phyloP scores from a whole-genome alignment of 371 early-diverging fungal genomes.

The Blastocladiella emersonii region DNA sequence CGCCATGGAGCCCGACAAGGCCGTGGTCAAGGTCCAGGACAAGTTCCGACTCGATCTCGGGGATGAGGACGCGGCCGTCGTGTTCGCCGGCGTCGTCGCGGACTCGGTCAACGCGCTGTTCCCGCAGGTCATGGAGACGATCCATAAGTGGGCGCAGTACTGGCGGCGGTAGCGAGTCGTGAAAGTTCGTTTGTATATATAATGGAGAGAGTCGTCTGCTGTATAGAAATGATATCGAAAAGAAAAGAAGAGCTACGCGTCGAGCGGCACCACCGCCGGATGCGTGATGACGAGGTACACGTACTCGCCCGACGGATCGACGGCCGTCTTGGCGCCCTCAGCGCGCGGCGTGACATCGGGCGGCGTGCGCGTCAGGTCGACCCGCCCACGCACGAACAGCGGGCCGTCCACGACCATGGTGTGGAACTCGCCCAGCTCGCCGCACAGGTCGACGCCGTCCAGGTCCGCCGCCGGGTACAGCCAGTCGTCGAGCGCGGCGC shows the following conservation, averaged over 20 bases:
- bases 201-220: no score
- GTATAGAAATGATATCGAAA: no score
- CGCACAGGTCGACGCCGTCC: not conserved
- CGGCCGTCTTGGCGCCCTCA: not conserved
- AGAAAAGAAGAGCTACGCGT: no score
- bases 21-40: constrained; percentile 87
- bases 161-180: constrained; percentile 64
- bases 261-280: no score
- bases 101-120: constrained; percentile 89
- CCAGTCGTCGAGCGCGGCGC: not conserved
- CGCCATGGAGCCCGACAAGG: constrained; percentile 90
- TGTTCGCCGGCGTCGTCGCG: constrained; percentile 75
- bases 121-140: constrained; percentile 93
- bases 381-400: not conserved
- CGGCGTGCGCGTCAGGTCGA: not conserved
- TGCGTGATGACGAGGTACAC: not conserved
- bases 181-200: no score
- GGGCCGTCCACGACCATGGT: not conserved
- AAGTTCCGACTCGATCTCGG: constrained; percentile 61
- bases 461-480: not conserved
- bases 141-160: constrained; percentile 88
- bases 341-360: not conserved
- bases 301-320: not conserved
- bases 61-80: constrained; percentile 82
- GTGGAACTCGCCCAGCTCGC: constrained; percentile 1